Evolutionary conservation across 441 rosid genomes (phyloP), one percentile per base, ranked within the genome.

Genomic region (Adansonia gregorii): DNA sequence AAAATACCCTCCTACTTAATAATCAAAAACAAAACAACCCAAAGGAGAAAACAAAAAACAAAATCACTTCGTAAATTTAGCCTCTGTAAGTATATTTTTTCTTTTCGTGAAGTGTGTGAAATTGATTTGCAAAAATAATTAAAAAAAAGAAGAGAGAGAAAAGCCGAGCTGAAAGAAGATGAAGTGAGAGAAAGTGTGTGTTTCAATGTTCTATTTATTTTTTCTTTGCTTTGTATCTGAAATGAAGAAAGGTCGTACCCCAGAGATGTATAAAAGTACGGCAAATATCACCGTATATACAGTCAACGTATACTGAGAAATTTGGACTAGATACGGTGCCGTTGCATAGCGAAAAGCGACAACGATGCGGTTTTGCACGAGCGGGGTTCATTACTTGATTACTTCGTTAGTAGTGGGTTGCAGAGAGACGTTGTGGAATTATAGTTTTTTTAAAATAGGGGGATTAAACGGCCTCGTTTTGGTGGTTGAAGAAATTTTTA

Each of bases 261-360:
- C 46, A 43, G 43, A 75, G 19, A 60, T 31, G 69, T 67, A 72
- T 59, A 68, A 15, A 22, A 4, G 55, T 39, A 61, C 66, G 24
- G 24, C 6, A 27, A 6, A 14, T 55, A 2, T 54, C 5, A 41
- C 3, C 46, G 56, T 41, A 52, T 17, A 1, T 59, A 76, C 59
- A 31, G 83, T 79, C 81, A 73, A 79, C 81, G 55, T 78, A 41
- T 22, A n/a, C 9, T 3, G 8, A 35, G 2, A 2, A 8, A 8
- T 60, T 60, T 2, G 6, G 7, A n/a, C 0, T 0, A 0, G 9
- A 39, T 46, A 76, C 83, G 78, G 10, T 46, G 67, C 10, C 75
- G 77, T 81, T 66, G 66, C 0, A 0, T 6, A 8, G 65, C 22
- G n/a, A 58, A 0, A 3, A 8, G 65, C 22, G n/a, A 58, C 49